Base-by-base conservation (phyloP, 1,284 basidiomycete species). In the Lentinula novae-zelandiae region DNA sequence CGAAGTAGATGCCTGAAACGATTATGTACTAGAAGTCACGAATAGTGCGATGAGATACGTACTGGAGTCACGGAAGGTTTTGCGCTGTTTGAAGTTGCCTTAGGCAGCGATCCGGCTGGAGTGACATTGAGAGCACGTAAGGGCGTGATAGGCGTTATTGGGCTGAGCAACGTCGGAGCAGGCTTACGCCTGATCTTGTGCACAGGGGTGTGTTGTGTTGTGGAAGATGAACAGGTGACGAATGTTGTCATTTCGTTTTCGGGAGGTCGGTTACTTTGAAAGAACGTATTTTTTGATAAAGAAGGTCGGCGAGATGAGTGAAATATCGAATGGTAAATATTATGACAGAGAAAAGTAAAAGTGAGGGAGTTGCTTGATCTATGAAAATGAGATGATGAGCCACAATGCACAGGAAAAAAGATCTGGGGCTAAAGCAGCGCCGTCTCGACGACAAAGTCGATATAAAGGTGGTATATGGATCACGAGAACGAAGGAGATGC, bases 161-260 rank as follows among this genome's bases (percentile, higher is more conserved):
- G 54, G 42, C 40, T 33, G 15, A 56, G 54, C 33, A 80, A 73
- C 20, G 69, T 60, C 1, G 82, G 82, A 1, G 80, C 70, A 0
- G 80, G 81, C 65, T 83, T 83, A 50, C 82, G 80, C 67, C 72
- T 81, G 67, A 83, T 70, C 17, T 60, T 60, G 42, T 60, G 52
- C 68, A 68, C 54, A 64, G 54, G 40, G n/a, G 51, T 56, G 8
- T 36, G 42, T 20, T 27, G 15, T 12, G 27, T 22, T 34, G 40
- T 5, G 22, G 53, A 44, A 3, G 53, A 27, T 46, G 44, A 9
- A 33, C 36, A 39, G 38, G 53, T 9, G 9, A 48, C 15, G 15
- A 20, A 34, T 10, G 54, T 46, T 10, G 54, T 42, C 54, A 56
- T 56, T 22, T 13, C 5, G 52, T 12, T 12, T 22, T 31, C 20